Base-by-base conservation (phyloP, 345 rosid genomes). In the Durio zibethinus region DNA sequence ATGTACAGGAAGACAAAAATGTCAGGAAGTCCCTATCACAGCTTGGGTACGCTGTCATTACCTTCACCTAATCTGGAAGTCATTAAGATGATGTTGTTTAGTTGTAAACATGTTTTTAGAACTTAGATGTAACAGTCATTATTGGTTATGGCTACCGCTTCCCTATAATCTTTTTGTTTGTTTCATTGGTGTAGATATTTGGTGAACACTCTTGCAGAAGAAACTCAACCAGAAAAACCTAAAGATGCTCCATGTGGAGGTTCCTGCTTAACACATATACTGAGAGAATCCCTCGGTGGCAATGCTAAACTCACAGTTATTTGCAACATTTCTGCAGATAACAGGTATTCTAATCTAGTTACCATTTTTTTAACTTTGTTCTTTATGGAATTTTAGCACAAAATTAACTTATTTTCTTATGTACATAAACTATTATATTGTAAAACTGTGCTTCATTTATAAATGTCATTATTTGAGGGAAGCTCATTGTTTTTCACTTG, bases 221-320 rank as follows among this genome's bases (percentile, higher is more conserved):
- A 82, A 73, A 79, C 73, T 66, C 87, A 87, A 48, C 81, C 80
- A 11, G 90, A 84, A 79, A 92, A 86, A 43, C 79, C 79, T 18
- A 89, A 84, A 77, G 92, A 79, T 84, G 76, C 79, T 74, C 88
- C 84, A 23, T 90, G 89, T 76, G 79, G 71, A 80, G 84, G 88
- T 61, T 96, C 92, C 6, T 84, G 97, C 79, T 85, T 96, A 76
- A 91, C 99, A 62, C 95, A 87, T 84, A 80, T 94, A 76, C 81
- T 94, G 81, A 87, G 84, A 88, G 98, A 96, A 69, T 87, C 97
- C 43, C 90, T 96, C n/a, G 98, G 99, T 74, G 99, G 99, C 83
- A 94, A 94, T 81, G 86, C 98, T 40, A 96, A 92, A 81, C 95
- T 94, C 72, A 90, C 97, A 40, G 92, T 92, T 76, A 74, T 96